Percentiles rank a stretch among this genome's conserved stretches.
Evolutionary conservation across 306 rosid genomes (phyloP).

Genomic region (Astragalus membranaceus): DNA sequence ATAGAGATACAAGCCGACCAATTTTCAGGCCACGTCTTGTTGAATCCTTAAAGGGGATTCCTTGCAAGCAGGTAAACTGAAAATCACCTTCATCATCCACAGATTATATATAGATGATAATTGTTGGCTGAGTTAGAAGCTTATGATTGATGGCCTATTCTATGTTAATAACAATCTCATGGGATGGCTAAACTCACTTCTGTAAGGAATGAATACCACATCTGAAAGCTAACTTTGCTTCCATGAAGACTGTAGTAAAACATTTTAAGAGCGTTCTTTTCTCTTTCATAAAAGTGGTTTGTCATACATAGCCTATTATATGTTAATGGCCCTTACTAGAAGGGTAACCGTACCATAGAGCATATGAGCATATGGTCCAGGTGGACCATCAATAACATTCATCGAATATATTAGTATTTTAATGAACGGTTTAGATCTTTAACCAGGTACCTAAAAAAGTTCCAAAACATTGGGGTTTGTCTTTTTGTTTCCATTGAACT

Average conservation of each 20-base stretch:
- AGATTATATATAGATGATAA: neutral
- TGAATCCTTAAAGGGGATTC: slow-evolving; percentile 66
- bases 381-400: too few species aligned
- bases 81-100: neutral
- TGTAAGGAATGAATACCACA: neutral
- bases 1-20: slow-evolving; percentile 72
- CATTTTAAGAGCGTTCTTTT: neutral
- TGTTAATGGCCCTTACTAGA: neutral
- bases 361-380: too few species aligned
- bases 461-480: too few species aligned
- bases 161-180: neutral
- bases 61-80: slow-evolving; percentile 74
- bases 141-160: neutral
- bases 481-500: too few species aligned
- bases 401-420: too few species aligned
- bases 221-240: neutral
- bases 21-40: slow-evolving; percentile 81
- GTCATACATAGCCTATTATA: neutral
- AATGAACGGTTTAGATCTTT: too few species aligned
- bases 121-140: neutral
- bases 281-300: neutral
- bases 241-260: neutral
- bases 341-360: too few species aligned
- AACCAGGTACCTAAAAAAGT: too few species aligned
- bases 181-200: neutral